Percentiles rank a stretch among this genome's conserved stretches.
Evolutionary conservation across 1,284 basidiomycete genomes (phyloP).

Genomic region (Fomitopsis pinicola): DNA sequence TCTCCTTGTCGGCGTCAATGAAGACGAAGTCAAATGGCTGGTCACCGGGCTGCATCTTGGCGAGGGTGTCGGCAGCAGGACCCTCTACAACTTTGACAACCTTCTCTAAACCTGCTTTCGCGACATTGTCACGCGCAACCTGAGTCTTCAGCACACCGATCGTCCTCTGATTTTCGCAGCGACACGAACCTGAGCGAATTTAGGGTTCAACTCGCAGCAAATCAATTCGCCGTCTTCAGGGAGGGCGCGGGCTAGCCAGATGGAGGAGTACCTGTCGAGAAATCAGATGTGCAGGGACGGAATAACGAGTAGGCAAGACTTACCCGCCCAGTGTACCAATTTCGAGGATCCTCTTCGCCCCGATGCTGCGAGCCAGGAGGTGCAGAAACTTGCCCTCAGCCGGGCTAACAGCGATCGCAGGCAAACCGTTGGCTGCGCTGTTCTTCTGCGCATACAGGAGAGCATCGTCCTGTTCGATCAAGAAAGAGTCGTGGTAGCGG

Average conservation of each 20-base stretch:
- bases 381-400: constrained; percentile 56
- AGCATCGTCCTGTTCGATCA: constrained; percentile 40
- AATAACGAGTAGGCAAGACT: constrained; percentile 11
- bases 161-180: background rate
- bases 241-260: constrained; percentile 54
- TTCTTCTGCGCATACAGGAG: constrained; percentile 41
- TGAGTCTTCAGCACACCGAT: constrained; percentile 17
- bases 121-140: constrained; percentile 52
- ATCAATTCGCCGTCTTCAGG: constrained; percentile 49
- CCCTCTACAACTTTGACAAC: constrained; percentile 49
- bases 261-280: constrained; percentile 47
- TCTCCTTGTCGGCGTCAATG: constrained; percentile 59
- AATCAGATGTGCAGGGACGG: constrained; percentile 7
- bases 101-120: constrained; percentile 39
- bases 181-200: constrained; percentile 45
- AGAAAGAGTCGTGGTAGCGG: constrained; percentile 51
- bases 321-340: constrained; percentile 63
- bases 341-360: constrained; percentile 52
- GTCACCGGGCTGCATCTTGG: constrained; percentile 34
- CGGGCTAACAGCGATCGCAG: constrained; percentile 48
- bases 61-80: constrained; percentile 43
- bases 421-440: constrained; percentile 40
- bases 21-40: constrained; percentile 54
- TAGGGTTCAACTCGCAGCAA: constrained; percentile 44
- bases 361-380: constrained; percentile 42